Evolutionary conservation across 257 asterid genomes (phyloP).

Genomic region (Solanum sejunctum): DNA sequence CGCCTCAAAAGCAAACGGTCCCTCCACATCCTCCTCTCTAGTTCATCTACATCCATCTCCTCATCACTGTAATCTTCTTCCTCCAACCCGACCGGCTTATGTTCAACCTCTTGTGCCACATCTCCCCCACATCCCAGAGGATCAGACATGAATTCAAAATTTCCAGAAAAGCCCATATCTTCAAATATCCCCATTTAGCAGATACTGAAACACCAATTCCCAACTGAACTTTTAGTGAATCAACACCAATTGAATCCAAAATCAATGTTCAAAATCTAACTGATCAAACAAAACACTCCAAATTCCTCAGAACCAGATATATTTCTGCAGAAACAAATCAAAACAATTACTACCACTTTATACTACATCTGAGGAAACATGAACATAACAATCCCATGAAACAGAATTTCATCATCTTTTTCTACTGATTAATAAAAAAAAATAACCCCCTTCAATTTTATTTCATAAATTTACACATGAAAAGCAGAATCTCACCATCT

Average conservation of each 20-base stretch:
- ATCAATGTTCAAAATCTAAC: neutral
- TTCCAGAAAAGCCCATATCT: conserved; percentile 34
- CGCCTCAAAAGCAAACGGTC: conserved; percentile 34
- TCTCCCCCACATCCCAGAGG: conserved; percentile 20
- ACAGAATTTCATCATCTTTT: neutral
- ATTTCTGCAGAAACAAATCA: neutral
- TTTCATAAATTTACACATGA: neutral
- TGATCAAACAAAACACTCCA: neutral
- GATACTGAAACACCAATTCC: neutral
- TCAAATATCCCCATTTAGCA: conserved; percentile 33
- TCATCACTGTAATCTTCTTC: conserved; percentile 44
- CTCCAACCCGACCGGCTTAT: conserved; percentile 10
- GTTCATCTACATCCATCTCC: conserved; percentile 41
- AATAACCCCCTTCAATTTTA: neutral
- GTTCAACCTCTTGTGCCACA: conserved; percentile 13
- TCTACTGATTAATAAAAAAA: neutral
- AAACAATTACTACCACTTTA: neutral
- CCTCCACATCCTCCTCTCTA: conserved; percentile 48
- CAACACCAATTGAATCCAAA: neutral
- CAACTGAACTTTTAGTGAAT: neutral
- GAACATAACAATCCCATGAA: neutral
- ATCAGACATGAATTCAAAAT: conserved; percentile 28
- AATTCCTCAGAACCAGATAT: neutral
- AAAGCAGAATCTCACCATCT: neutral
- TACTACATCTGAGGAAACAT: neutral